A percentile compares a stretch with the other conserved stretches of the same genome.
Conservation (phyloP, 2,329 filamentous ascomycete genomes). For the Xylaria sp. region DNA sequence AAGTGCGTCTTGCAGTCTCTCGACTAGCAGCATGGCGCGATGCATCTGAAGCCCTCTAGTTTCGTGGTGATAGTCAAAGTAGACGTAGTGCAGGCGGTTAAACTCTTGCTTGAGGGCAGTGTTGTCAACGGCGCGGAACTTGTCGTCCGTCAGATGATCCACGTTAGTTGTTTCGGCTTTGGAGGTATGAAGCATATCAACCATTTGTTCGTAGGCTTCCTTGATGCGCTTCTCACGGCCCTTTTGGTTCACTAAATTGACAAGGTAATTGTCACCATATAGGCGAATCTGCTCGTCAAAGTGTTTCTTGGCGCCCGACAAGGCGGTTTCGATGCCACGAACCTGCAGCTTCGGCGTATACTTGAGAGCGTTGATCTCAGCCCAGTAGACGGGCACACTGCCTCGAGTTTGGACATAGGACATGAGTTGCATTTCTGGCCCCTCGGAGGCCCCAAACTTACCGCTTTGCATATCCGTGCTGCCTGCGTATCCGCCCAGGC, state of each 20-base stretch:
- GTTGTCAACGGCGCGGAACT: slow-evolving; percentile 72
- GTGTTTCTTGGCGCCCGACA: slow-evolving; percentile 74
- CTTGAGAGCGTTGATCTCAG: slow-evolving; percentile 86
- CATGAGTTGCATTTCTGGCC: slow-evolving; percentile 78
- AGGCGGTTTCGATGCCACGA: slow-evolving; percentile 73
- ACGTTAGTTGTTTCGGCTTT: slow-evolving; percentile 61
- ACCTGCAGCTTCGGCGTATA: slow-evolving; percentile 91
- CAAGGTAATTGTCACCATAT: slow-evolving; percentile 94
- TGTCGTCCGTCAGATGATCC: slow-evolving; percentile 66
- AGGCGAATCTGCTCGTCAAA: slow-evolving; percentile 89
- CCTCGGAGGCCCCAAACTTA: slow-evolving; percentile 52
- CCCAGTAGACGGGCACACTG: slow-evolving; percentile 93
- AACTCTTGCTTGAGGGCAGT: slow-evolving; percentile 54
- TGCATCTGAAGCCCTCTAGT: slow-evolving; percentile 95
- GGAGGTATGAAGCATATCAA: slow-evolving; percentile 66
- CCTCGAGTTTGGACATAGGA: slow-evolving; percentile 96
- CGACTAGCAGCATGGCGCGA: slow-evolving; percentile 78
- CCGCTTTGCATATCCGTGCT: slow-evolving; percentile 71
- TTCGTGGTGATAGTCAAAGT: slow-evolving; percentile 98
- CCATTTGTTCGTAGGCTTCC: slow-evolving; percentile 87
- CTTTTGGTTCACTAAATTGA: slow-evolving; percentile 95
- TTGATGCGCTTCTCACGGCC: slow-evolving; percentile 87
- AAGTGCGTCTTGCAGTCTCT: slow-evolving; percentile 72
- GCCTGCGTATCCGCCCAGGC: slow-evolving; percentile 74
- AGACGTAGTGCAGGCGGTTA: slow-evolving; percentile 89